phyloP scores from a whole-genome alignment of 1,284 basidiomycete genomes.

The Melampsora americana region DNA sequence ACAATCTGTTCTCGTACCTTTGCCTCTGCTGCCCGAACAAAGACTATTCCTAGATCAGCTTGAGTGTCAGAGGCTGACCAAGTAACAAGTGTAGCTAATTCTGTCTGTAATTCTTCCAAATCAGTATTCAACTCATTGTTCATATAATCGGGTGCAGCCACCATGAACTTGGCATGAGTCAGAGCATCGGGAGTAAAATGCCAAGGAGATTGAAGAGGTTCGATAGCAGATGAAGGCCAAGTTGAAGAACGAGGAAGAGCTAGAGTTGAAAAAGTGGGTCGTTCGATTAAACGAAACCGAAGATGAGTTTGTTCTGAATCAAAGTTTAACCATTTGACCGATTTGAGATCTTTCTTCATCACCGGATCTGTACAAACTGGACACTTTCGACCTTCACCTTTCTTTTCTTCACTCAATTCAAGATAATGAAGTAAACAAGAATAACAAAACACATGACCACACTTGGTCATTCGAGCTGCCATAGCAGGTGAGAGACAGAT shows the following conservation, averaged over 20 bases:
- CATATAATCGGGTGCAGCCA: conserved; percentile 82
- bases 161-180: conserved; percentile 87
- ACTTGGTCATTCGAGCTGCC: conserved; percentile 93
- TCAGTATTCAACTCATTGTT: conserved; percentile 70
- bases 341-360: conserved; percentile 81
- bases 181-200: conserved; percentile 92
- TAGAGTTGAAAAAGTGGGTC: conserved; percentile 91
- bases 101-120: conserved; percentile 67
- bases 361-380: conserved; percentile 96
- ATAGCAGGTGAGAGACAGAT: conserved; percentile 89
- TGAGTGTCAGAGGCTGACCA: conserved; percentile 46
- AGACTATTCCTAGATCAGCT: conserved; percentile 65
- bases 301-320: conserved; percentile 53
- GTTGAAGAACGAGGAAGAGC: conserved; percentile 84
- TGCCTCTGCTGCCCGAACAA: conserved; percentile 72
- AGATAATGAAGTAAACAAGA: conserved; percentile 69
- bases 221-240: conserved; percentile 90
- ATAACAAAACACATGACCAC: conserved; percentile 72
- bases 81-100: conserved; percentile 62
- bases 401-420: conserved; percentile 70
- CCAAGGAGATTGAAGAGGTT: conserved; percentile 86
- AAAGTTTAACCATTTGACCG: conserved; percentile 64
- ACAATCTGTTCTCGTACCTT: conserved; percentile 73
- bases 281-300: conserved; percentile 79
- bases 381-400: conserved; percentile 71